These are phyloP conservation scores for Arachis monticola DNA, from an alignment of 331 rosid species.

Conservation along the genomic window DNA sequence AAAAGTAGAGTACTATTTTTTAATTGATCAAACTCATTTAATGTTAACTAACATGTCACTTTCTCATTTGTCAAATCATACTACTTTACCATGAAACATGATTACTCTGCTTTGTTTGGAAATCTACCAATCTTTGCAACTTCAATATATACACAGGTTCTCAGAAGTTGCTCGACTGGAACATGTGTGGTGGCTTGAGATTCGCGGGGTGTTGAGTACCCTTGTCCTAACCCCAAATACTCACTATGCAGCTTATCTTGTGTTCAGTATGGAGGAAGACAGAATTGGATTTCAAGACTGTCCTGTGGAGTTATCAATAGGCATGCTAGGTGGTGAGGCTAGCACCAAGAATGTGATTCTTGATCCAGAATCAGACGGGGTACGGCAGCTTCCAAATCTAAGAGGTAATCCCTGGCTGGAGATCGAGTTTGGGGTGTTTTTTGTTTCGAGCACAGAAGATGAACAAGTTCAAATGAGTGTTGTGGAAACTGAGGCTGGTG, in stretches of 20 bases:
- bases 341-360: slow-evolving; percentile 23
- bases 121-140: neutral
- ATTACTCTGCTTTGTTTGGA: no score
- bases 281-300: slow-evolving; percentile 18
- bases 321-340: neutral
- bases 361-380: neutral
- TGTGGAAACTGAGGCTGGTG: neutral
- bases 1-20: no score
- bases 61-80: no score
- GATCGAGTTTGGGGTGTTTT: slow-evolving; percentile 57
- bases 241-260: slow-evolving; percentile 56
- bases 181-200: slow-evolving; percentile 55
- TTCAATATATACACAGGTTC: slow-evolving; percentile 48
- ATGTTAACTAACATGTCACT: no score
- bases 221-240: slow-evolving; percentile 54
- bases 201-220: slow-evolving; percentile 52
- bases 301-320: slow-evolving; percentile 43
- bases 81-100: no score
- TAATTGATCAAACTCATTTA: no score
- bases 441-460: slow-evolving; percentile 21
- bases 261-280: slow-evolving; percentile 38
- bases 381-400: slow-evolving; percentile 30
- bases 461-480: slow-evolving; percentile 37
- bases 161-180: slow-evolving; percentile 55
- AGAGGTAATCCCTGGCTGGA: slow-evolving; percentile 60